phyloP scores from a whole-genome alignment of 768 basidiomycete genomes.

The Rossbeevera mucosa region DNA sequence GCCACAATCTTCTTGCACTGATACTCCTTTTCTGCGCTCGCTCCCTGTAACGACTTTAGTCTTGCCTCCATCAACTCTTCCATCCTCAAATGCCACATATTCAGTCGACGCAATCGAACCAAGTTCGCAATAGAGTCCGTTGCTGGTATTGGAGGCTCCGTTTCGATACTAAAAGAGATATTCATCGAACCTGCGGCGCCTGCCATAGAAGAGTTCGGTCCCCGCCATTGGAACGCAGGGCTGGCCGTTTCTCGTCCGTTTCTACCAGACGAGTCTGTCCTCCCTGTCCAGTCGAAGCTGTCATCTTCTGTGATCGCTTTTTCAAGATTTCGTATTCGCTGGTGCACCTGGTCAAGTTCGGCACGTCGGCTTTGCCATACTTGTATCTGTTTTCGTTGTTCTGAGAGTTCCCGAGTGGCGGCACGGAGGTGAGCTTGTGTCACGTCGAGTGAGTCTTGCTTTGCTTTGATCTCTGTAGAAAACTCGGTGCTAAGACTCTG shows the following conservation, averaged over 20 bases:
- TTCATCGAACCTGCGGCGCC: constrained; percentile 64
- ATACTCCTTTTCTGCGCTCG: constrained; percentile 83
- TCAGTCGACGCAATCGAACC: constrained; percentile 69
- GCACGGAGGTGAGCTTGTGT: constrained; percentile 84
- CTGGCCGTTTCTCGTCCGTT: constrained; percentile 33
- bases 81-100: constrained; percentile 78
- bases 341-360: constrained; percentile 77
- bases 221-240: constrained; percentile 69
- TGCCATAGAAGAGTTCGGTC: constrained; percentile 60
- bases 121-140: constrained; percentile 56
- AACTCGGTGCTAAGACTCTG: constrained; percentile 76
- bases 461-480: constrained; percentile 74
- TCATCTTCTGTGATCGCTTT: constrained; percentile 76
- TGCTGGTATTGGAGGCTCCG: constrained; percentile 67
- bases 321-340: constrained; percentile 81
- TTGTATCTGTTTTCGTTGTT: constrained; percentile 83
- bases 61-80: constrained; percentile 69
- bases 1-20: constrained; percentile 91
- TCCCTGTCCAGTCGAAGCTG: constrained; percentile 85
- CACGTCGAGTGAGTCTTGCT: constrained; percentile 83
- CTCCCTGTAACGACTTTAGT: constrained; percentile 66
- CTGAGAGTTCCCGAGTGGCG: constrained; percentile 85
- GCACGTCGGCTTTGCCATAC: constrained; percentile 66
- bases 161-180: constrained; percentile 56
- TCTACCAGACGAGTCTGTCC: constrained; percentile 43